phyloP scores from a whole-genome alignment of 768 basidiomycete species.

The Crucibulum laeve region DNA sequence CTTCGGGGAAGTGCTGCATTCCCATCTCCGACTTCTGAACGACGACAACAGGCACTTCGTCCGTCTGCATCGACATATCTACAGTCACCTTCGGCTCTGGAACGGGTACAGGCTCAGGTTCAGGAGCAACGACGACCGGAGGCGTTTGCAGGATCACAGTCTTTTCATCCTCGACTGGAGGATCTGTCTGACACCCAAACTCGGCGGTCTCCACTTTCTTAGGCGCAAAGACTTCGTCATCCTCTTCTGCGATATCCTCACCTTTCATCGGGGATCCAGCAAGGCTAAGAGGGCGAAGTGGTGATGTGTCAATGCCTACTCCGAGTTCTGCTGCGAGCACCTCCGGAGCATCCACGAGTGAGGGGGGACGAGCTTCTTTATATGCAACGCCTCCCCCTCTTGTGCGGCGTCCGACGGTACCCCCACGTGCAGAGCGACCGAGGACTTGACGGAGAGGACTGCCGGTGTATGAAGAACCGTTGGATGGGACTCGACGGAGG shows the following conservation, averaged over 20 bases:
- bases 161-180: conserved; percentile 17
- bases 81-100: conserved; percentile 18
- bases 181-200: conserved; percentile 56
- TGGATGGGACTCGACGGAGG: conserved; percentile 54
- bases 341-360: conserved; percentile 68
- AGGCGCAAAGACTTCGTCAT: conserved; percentile 29
- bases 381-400: conserved; percentile 62
- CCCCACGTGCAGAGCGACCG: conserved; percentile 44
- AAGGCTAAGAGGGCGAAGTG: conserved; percentile 28
- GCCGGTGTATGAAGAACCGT: conserved; percentile 37
- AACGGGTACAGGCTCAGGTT: conserved; percentile 20
- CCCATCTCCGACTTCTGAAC: conserved; percentile 40
- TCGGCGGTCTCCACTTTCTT: conserved; percentile 53
- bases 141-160: conserved; percentile 24
- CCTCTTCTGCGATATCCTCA: conserved; percentile 29
- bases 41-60: conserved; percentile 30
- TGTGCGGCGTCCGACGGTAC: conserved; percentile 45
- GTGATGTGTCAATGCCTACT: conserved; percentile 22
- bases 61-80: conserved; percentile 46
- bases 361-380: conserved; percentile 66
- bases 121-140: conserved; percentile 14
- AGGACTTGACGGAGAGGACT: conserved; percentile 64
- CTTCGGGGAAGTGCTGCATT: conserved; percentile 39
- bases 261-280: conserved; percentile 40
- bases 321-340: conserved; percentile 64